Conservation (phyloP, 345 rosid species). For the Eucalyptus erythrocorys region DNA sequence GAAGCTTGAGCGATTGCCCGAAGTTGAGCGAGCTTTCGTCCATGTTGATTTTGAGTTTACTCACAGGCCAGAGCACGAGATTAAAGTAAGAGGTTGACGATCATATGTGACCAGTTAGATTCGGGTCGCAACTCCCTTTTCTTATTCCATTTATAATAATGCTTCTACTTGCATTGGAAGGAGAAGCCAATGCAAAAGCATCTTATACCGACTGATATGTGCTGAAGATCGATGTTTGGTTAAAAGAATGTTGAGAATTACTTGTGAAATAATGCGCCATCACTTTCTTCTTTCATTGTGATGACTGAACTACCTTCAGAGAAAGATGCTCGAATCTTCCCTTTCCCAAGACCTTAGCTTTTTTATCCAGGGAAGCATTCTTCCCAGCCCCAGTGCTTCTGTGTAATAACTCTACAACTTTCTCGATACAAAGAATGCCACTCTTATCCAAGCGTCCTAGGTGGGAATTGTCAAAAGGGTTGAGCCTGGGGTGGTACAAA, state of each 20-base stretch:
- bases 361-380: neutral
- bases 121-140: neutral
- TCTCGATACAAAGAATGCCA: neutral
- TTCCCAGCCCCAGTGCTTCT: neutral
- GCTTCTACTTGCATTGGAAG: neutral
- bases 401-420: neutral
- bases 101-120: neutral
- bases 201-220: neutral
- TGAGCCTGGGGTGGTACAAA: neutral
- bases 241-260: neutral
- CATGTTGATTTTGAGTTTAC: slow-evolving; percentile 79
- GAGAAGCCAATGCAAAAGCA: neutral
- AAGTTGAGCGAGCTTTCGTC: slow-evolving; percentile 77
- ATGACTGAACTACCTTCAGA: neutral
- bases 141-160: neutral
- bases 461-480: neutral
- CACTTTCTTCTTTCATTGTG: neutral
- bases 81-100: slow-evolving; percentile 6
- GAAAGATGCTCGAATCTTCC: neutral
- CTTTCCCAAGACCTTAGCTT: neutral
- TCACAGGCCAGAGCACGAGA: slow-evolving; percentile 66
- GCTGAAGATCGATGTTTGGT: neutral
- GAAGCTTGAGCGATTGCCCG: slow-evolving; percentile 65
- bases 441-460: neutral
- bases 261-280: neutral